Conservation (phyloP, 2,329 filamentous ascomycete species). For the Neonectria magnoliae region DNA sequence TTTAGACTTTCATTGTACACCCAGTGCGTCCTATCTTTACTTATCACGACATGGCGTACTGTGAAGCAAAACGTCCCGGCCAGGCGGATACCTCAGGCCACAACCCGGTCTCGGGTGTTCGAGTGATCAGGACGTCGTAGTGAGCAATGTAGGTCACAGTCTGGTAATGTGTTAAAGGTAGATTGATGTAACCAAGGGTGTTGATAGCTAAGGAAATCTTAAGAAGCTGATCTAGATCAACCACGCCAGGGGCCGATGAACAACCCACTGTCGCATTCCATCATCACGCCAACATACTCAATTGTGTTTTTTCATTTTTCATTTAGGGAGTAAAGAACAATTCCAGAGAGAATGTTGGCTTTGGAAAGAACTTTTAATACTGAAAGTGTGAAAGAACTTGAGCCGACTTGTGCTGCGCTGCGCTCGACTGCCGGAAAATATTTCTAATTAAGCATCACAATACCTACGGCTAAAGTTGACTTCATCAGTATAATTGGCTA, state of each 20-base stretch:
- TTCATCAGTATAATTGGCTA: conserved; percentile 7
- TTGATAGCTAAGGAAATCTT: no score
- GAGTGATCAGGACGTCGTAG: no score
- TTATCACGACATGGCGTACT: not conserved
- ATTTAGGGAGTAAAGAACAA: conserved; percentile 3
- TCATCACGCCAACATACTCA: not conserved
- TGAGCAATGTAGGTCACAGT: no score
- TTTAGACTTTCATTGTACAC: not conserved
- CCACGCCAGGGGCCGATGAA: not conserved
- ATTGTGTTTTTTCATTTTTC: not conserved
- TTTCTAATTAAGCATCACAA: conserved; percentile 10
- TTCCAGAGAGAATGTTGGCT: conserved; percentile 1
- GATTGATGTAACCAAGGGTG: no score
- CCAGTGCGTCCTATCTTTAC: no score
- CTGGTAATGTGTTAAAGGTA: no score
- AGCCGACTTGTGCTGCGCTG: conserved; percentile 12
- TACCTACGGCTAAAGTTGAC: conserved; percentile 6
- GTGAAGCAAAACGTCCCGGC: no score
- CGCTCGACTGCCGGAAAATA: conserved; percentile 6
- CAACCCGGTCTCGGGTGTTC: no score
- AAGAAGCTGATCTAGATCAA: not conserved
- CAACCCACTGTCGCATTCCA: not conserved
- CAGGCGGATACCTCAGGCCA: no score
- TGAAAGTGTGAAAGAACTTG: conserved; percentile 7
- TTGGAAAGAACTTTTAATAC: conserved; percentile 11